Percentiles rank a stretch among this genome's conserved stretches.
phyloP scores from a whole-genome alignment of 768 basidiomycete species.

The Pleurotus giganteus region DNA sequence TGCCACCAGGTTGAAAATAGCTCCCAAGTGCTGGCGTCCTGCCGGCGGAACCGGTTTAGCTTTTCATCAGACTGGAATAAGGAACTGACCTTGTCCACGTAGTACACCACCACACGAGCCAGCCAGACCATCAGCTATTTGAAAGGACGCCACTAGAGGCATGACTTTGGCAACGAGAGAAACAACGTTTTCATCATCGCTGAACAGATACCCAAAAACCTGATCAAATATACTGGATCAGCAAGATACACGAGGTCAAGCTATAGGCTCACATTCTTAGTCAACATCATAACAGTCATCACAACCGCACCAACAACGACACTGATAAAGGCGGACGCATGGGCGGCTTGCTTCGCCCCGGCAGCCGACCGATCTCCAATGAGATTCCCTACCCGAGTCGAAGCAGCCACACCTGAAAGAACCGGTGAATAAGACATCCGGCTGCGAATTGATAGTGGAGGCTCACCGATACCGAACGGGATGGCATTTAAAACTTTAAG shows the following conservation, averaged over 20 bases:
- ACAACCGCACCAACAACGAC: constrained; percentile 56
- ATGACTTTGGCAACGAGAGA: constrained; percentile 62
- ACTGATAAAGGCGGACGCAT: constrained; percentile 63
- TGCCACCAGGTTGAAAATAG: constrained; percentile 69
- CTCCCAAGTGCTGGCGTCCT: constrained; percentile 74
- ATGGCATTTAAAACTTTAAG: constrained; percentile 63
- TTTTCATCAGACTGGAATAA: neutral
- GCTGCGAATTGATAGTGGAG: neutral
- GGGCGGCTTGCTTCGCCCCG: constrained; percentile 56
- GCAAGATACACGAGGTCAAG: neutral
- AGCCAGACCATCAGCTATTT: constrained; percentile 77
- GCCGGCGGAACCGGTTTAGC: constrained; percentile 21
- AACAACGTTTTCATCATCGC: constrained; percentile 59
- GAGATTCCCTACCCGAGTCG: constrained; percentile 70
- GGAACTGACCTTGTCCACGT: constrained; percentile 64
- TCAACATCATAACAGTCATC: constrained; percentile 56
- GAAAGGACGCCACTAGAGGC: constrained; percentile 73
- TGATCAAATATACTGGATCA: constrained; percentile 18
- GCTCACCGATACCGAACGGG: constrained; percentile 66
- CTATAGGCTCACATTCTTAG: constrained; percentile 53
- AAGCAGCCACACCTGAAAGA: constrained; percentile 51
- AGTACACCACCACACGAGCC: constrained; percentile 71
- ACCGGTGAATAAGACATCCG: neutral
- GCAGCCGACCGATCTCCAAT: constrained; percentile 55
- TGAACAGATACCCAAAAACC: constrained; percentile 70